Conservation (phyloP, 2,329 filamentous ascomycete genomes). For the Plenodomus tracheiphilus region DNA sequence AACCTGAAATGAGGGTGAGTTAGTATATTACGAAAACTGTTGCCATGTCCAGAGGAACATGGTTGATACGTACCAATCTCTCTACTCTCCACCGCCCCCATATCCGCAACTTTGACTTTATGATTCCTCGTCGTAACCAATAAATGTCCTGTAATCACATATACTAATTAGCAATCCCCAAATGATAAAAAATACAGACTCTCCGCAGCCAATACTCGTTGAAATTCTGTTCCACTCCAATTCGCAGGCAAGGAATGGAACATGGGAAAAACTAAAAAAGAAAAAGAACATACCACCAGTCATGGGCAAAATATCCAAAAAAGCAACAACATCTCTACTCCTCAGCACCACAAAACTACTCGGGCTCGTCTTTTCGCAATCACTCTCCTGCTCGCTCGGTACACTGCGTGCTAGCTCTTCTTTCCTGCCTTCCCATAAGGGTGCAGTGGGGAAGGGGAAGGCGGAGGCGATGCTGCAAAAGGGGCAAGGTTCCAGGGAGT, state of each 20-base stretch:
- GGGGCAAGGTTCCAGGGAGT: slow-evolving; percentile 53
- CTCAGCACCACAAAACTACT: slow-evolving; percentile 70
- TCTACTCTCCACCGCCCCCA: slow-evolving; percentile 64
- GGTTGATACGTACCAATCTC: slow-evolving; percentile 61
- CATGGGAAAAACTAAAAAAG: neutral
- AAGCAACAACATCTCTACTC: slow-evolving; percentile 77
- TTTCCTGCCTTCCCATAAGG: slow-evolving; percentile 2
- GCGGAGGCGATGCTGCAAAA: slow-evolving; percentile 62
- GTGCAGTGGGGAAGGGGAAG: slow-evolving; percentile 43
- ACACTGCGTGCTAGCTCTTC: slow-evolving; percentile 22
- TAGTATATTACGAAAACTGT: no score
- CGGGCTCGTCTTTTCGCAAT: slow-evolving; percentile 39
- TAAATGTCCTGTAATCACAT: slow-evolving; percentile 60
- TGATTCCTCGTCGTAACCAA: slow-evolving; percentile 79
- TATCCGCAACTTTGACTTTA: slow-evolving; percentile 74
- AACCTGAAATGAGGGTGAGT: slow-evolving; percentile 36
- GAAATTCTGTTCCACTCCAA: neutral
- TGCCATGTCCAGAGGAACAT: no score
- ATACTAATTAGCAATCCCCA: no score
- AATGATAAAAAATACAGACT: no score
- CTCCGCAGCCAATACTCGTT: no score
- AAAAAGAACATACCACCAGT: slow-evolving; percentile 59
- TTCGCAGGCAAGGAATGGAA: no score
- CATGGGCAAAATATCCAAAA: slow-evolving; percentile 91
- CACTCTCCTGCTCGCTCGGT: slow-evolving; percentile 28